phyloP scores from a whole-genome alignment of 495 filamentous ascomycete species.

The Aspergillus nidulans region DNA sequence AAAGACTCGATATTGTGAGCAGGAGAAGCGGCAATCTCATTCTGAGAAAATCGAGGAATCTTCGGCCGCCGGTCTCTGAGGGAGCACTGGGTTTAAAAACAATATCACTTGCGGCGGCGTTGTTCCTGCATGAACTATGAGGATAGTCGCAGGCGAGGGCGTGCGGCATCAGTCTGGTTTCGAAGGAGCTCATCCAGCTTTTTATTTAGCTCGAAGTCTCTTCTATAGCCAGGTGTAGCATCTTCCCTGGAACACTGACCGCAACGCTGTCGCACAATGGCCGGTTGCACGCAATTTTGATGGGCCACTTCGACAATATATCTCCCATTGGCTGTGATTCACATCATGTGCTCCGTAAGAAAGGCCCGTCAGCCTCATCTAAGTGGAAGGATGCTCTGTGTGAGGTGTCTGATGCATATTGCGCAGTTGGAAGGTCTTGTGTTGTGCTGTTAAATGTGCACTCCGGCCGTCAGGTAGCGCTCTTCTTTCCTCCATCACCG shows the following conservation, averaged over 20 bases:
- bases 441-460: slow-evolving; percentile 1
- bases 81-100: not conserved
- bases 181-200: not conserved
- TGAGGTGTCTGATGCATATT: not conserved
- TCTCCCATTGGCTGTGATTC: not conserved
- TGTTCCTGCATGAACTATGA: not conserved
- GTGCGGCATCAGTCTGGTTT: not conserved
- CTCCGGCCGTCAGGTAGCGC: not conserved
- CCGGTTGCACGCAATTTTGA: not conserved
- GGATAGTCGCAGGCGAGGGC: not conserved
- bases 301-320: not conserved
- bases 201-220: not conserved
- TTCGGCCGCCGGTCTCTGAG: not conserved
- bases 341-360: not conserved
- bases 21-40: not conserved
- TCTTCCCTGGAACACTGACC: not conserved
- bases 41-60: not conserved
- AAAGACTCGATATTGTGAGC: not conserved
- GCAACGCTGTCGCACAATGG: not conserved
- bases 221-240: not conserved
- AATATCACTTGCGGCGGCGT: not conserved
- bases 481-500: not conserved
- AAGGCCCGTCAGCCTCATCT: not conserved
- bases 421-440: not conserved
- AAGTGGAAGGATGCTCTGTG: not conserved